Conservation (phyloP, 805 yeast genomes). For the Metschnikowia corniflorae region DNA sequence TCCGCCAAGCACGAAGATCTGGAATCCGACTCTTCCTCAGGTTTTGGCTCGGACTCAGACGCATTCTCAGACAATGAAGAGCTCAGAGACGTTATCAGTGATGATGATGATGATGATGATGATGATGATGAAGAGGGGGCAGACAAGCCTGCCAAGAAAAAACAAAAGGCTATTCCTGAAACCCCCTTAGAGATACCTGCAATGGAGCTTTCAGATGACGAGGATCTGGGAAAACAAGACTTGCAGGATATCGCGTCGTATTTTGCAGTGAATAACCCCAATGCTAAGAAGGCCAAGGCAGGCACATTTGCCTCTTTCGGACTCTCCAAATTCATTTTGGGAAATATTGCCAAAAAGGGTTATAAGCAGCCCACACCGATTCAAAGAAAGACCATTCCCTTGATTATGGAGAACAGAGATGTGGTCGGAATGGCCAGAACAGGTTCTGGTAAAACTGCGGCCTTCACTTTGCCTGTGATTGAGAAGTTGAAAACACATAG, state of each 20-base stretch:
- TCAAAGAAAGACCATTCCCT: slow-evolving; percentile 92
- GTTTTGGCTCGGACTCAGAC: slow-evolving; percentile 6
- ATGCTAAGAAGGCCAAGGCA: slow-evolving; percentile 57
- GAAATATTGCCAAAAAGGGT: slow-evolving; percentile 78
- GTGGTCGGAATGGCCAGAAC: slow-evolving; percentile 99
- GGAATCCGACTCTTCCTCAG: slow-evolving; percentile 22
- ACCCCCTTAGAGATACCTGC: slow-evolving; percentile 39
- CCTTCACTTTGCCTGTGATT: slow-evolving; percentile 85
- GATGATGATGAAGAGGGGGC: slow-evolving; percentile 7
- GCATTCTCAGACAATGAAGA: slow-evolving; percentile 20
- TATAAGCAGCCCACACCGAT: slow-evolving; percentile 96
- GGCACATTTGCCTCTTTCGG: slow-evolving; percentile 93
- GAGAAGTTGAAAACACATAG: slow-evolving; percentile 81
- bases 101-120: slow-evolving; percentile 29
- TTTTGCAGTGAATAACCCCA: slow-evolving; percentile 39
- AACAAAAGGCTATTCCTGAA: slow-evolving; percentile 23
- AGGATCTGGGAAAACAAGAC: slow-evolving; percentile 30
- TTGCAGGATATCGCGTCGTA: slow-evolving; percentile 46
- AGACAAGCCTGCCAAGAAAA: slow-evolving; percentile 27
- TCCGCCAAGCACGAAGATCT: slow-evolving; percentile 33
- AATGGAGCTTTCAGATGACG: slow-evolving; percentile 50
- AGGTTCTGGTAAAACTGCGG: slow-evolving; percentile 99
- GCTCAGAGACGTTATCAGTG: slow-evolving; percentile 48
- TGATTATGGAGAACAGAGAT: slow-evolving; percentile 81
- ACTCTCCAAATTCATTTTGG: slow-evolving; percentile 63